Evolutionary conservation across 129 eudicot species (phyloP), one percentile per base, ranked within the genome.

Genomic region (Chrysanthemum lavandulifolium): DNA sequence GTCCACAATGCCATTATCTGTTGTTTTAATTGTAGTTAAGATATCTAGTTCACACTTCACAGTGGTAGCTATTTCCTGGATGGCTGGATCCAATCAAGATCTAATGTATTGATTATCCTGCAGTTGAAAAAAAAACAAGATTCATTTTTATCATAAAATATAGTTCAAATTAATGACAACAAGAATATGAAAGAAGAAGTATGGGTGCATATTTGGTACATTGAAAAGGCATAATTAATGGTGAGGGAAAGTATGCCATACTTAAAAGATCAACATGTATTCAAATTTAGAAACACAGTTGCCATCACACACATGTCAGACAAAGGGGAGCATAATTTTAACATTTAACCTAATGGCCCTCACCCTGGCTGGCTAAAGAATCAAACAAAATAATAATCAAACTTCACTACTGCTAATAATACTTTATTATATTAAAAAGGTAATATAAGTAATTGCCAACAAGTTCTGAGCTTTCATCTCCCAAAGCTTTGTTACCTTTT

Each of bases 401-500:
- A 19, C 5, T 5, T 27, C 14, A 64, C n/a, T 23, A 64, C n/a
- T 11, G 55, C 56, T 6, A 67, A 10, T 45, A 48, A 6, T 60
- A 76, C 16, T 31, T n/a, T 69, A 59, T 27, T 13, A 58, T 68
- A 23, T 64, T 8, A 5, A 65, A 48, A 68, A 16, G 52, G 21
- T 19, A 19, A 19, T 19, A 19, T 19, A 19, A 19, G 21, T 19
- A 19, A 19, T 65, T 79, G 73, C 78, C 71, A 73, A 81, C 74
- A 80, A 76, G 71, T 67, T 73, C 85, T 79, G 80, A 50, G 69
- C 72, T 82, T 84, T 79, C 63, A 73, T 54, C 80, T 68, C 86
- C 88, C 87, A 87, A 82, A 61, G 80, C 83, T 59, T 66, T 66
- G 9, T 75, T 75, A 55, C 88, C 72, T 66, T 66, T 81, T 80